Percentiles rank a stretch among this genome's conserved stretches.
These are phyloP conservation scores for Bacidia rubella DNA, from an alignment of 495 filamentous ascomycete species.

Conservation along the genomic window DNA sequence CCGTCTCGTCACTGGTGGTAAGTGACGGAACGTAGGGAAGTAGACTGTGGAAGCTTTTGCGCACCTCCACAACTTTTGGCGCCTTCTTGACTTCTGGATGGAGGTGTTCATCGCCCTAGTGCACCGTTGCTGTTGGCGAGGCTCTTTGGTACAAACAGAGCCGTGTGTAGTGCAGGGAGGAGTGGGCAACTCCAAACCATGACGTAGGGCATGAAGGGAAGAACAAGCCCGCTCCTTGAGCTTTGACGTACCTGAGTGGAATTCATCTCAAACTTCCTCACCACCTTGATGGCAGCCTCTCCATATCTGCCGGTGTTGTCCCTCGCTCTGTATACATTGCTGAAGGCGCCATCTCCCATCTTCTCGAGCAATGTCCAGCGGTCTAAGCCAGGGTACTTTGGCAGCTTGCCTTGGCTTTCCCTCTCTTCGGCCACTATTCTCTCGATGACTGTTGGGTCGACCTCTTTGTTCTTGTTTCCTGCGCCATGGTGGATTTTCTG, in stretches of 20 bases:
- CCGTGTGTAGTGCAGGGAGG: slow-evolving; percentile 15
- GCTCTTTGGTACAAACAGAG: slow-evolving; percentile 11
- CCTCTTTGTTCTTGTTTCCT: slow-evolving; percentile 34
- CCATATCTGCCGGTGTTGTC: slow-evolving; percentile 54
- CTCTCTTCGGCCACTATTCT: slow-evolving; percentile 85
- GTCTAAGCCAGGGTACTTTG: slow-evolving; percentile 82
- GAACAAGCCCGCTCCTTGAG: not conserved
- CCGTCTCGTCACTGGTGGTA: slow-evolving; percentile 7
- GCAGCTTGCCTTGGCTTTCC: slow-evolving; percentile 68
- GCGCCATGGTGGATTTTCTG: slow-evolving; percentile 28
- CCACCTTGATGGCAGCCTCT: slow-evolving; percentile 95
- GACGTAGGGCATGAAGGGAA: slow-evolving; percentile 15
- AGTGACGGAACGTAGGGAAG: slow-evolving; percentile 4
- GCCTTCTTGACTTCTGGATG: slow-evolving; percentile 92
- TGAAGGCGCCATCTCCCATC: slow-evolving; percentile 98
- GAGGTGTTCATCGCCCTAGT: slow-evolving; percentile 70
- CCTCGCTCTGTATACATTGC: slow-evolving; percentile 86
- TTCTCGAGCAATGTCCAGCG: slow-evolving; percentile 85
- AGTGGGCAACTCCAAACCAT: slow-evolving; percentile 15
- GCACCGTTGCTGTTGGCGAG: slow-evolving; percentile 28
- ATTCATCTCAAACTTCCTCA: slow-evolving; percentile 98
- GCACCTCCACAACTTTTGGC: slow-evolving; percentile 95
- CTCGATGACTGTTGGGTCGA: slow-evolving; percentile 56
- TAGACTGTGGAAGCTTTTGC: slow-evolving; percentile 29
- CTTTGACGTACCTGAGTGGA: slow-evolving; percentile 72